Percentiles rank a stretch among this genome's conserved stretches.
phyloP scores from a whole-genome alignment of 2,329 filamentous ascomycete species.

The Cadophora sp. region DNA sequence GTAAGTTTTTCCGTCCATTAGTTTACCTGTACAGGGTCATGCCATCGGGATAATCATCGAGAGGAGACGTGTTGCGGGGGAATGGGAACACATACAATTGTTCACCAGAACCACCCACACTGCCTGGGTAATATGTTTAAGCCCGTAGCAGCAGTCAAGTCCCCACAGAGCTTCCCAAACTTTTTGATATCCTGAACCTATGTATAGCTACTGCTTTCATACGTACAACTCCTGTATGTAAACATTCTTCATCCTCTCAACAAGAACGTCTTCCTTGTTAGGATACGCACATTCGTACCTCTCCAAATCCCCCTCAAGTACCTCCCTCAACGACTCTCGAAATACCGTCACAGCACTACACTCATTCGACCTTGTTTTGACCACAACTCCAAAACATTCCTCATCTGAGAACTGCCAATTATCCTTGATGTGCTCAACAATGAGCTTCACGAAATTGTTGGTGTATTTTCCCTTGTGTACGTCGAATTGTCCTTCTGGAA shows the following conservation, averaged over 20 bases:
- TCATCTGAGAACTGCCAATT: slow-evolving; percentile 27
- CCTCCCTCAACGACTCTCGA: slow-evolving; percentile 15
- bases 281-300: slow-evolving; percentile 19
- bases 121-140: not conserved
- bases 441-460: slow-evolving; percentile 15
- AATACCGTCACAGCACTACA: slow-evolving; percentile 14
- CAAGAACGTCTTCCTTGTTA: slow-evolving; percentile 1
- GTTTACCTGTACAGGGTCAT: too few species aligned
- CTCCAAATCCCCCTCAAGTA: slow-evolving; percentile 18
- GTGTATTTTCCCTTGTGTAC: slow-evolving; percentile 20
- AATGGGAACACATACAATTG: too few species aligned
- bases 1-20: too few species aligned
- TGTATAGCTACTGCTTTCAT: not conserved
- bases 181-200: not conserved
- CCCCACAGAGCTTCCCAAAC: not conserved
- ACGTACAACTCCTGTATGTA: slow-evolving; percentile 21
- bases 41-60: too few species aligned
- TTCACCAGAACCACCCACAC: too few species aligned
- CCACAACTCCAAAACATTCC: slow-evolving; percentile 16
- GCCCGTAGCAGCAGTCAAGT: not conserved
- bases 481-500: slow-evolving; percentile 21
- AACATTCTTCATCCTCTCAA: not conserved
- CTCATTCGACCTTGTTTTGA: slow-evolving; percentile 21
- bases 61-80: too few species aligned
- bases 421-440: slow-evolving; percentile 25